Evolutionary conservation across 140 eudicot genomes (phyloP).

Genomic region (Senecio squalidus): DNA sequence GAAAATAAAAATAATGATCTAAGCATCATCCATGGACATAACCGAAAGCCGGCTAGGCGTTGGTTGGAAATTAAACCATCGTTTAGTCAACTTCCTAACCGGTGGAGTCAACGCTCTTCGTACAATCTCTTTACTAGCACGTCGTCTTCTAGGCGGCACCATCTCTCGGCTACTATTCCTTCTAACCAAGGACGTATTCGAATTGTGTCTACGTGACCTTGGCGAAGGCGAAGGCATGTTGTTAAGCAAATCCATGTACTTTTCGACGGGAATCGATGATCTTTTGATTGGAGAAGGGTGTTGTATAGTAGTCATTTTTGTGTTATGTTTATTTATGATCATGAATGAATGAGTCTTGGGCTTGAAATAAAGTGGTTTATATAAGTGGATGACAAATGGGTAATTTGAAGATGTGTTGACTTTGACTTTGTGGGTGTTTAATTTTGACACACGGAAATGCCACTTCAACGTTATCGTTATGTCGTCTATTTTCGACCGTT

Average conservation of each 20-base stretch:
- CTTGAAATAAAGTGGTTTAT: slow-evolving; percentile 10
- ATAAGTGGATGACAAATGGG: slow-evolving; percentile 1
- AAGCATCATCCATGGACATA: slow-evolving; percentile 55
- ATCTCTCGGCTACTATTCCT: slow-evolving; percentile 20
- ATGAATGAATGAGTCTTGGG: background rate
- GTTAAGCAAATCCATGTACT: slow-evolving; percentile 7
- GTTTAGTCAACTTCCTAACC: slow-evolving; percentile 18
- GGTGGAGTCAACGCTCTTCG: slow-evolving; percentile 72
- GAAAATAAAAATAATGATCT: background rate
- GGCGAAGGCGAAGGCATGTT: slow-evolving; percentile 14
- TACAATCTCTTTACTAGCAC: slow-evolving; percentile 49
- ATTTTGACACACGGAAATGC: slow-evolving; percentile 18
- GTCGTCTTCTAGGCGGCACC: slow-evolving; percentile 28
- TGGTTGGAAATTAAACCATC: slow-evolving; percentile 69
- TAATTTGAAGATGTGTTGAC: slow-evolving; percentile 7
- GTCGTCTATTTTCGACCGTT: slow-evolving; percentile 17
- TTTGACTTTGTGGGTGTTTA: slow-evolving; percentile 14
- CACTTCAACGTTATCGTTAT: too few relatives aligned
- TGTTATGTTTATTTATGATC: slow-evolving; percentile 11
- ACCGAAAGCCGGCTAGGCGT: slow-evolving; percentile 70
- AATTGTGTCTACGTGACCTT: slow-evolving; percentile 12
- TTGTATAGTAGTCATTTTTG: slow-evolving; percentile 21
- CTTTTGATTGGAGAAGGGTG: slow-evolving; percentile 18
- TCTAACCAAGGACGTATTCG: slow-evolving; percentile 18
- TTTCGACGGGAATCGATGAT: slow-evolving; percentile 11